Conservation (phyloP, 2,329 filamentous ascomycete species). For the Falciphora oryzae region DNA sequence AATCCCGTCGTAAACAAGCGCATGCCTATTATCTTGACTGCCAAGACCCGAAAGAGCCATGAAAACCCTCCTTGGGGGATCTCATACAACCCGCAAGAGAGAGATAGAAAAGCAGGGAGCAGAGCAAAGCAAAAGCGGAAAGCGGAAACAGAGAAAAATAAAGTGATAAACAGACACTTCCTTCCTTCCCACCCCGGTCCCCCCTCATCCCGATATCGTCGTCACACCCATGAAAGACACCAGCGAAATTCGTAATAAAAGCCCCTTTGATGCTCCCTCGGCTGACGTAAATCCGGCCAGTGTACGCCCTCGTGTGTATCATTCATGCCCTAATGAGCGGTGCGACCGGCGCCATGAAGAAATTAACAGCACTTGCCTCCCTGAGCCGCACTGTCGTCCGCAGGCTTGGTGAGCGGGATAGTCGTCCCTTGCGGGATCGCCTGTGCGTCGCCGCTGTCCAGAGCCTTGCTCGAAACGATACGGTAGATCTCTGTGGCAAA, state of each 20-base stretch:
- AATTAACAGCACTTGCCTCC: conserved; percentile 74
- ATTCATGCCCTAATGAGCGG: background rate
- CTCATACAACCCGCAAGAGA: background rate
- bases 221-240: background rate
- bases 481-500: conserved; percentile 81
- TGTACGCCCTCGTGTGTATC: conserved; percentile 7
- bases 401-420: conserved; percentile 81
- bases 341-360: conserved; percentile 11
- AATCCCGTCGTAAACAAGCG: background rate
- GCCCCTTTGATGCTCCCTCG: background rate
- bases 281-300: background rate
- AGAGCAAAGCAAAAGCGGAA: background rate
- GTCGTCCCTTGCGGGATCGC: conserved; percentile 66
- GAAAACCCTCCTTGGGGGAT: background rate
- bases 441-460: conserved; percentile 82
- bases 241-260: background rate
- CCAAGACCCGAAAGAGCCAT: background rate
- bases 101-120: background rate
- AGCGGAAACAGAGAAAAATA: background rate
- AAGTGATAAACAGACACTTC: background rate
- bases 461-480: conserved; percentile 95
- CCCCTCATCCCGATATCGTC: background rate
- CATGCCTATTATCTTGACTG: conserved; percentile 1
- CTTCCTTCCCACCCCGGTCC: background rate
- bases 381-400: conserved; percentile 70